Percentiles rank a stretch among this genome's conserved stretches.
Evolutionary conservation across 2,329 filamentous ascomycete genomes (phyloP).

Genomic region (Albifimbria verrucaria): DNA sequence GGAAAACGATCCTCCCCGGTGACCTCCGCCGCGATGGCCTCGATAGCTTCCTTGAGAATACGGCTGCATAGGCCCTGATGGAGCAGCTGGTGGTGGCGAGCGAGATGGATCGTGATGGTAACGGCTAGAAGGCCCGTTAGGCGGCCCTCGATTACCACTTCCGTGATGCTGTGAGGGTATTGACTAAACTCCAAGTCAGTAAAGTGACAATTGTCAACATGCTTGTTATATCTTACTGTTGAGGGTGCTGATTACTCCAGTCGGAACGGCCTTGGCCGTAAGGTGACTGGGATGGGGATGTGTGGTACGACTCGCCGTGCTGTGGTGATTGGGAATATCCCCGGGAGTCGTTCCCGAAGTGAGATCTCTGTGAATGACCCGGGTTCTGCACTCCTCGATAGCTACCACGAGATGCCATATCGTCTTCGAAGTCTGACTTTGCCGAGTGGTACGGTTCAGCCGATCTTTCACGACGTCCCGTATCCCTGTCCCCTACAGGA

Average conservation of each 20-base stretch:
- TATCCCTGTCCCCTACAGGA: slow-evolving; percentile 22
- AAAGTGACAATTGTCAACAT: neutral
- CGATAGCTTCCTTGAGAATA: slow-evolving; percentile 45
- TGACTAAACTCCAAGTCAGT: slow-evolving; percentile 40
- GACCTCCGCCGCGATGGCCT: slow-evolving; percentile 52
- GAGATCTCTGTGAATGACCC: slow-evolving; percentile 33
- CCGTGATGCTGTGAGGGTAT: slow-evolving; percentile 60
- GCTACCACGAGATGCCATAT: slow-evolving; percentile 42
- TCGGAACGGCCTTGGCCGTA: slow-evolving; percentile 36
- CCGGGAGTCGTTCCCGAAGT: slow-evolving; percentile 33
- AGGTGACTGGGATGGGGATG: slow-evolving; percentile 42
- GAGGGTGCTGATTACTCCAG: slow-evolving; percentile 35
- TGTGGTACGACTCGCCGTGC: slow-evolving; percentile 39
- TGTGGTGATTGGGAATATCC: slow-evolving; percentile 40
- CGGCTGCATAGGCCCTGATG: slow-evolving; percentile 55
- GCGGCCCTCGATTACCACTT: slow-evolving; percentile 43
- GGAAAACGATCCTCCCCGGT: slow-evolving; percentile 57
- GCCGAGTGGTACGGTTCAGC: slow-evolving; percentile 36
- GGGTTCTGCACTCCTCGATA: slow-evolving; percentile 40
- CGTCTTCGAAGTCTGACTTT: slow-evolving; percentile 48
- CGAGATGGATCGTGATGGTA: slow-evolving; percentile 48
- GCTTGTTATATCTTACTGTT: slow-evolving; percentile 34
- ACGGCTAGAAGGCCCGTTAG: slow-evolving; percentile 50
- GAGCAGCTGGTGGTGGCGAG: slow-evolving; percentile 53
- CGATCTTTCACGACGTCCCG: slow-evolving; percentile 23